Base-by-base conservation (phyloP, 441 rosid species). In the Isatis lusitanica region DNA sequence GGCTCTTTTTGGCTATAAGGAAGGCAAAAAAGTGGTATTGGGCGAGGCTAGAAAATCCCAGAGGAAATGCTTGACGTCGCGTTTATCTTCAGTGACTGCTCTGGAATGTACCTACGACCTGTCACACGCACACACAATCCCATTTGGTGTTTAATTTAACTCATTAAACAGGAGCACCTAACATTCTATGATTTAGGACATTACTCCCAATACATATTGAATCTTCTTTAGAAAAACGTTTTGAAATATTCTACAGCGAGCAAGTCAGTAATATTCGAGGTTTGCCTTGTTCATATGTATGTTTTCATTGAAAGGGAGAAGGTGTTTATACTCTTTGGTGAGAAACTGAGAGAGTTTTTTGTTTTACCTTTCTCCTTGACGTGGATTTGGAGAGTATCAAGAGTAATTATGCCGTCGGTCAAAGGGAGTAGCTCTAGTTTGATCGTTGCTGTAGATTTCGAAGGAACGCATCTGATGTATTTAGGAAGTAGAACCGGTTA, bases 361-460 rank as follows among this genome's bases (percentile, higher is more conserved):
- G 17, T 3, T 18, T 52, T 82, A 96, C 99, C 99, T 96, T 88
- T 96, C 82, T 96, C 99, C 82, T 86, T 93, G 38, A 85, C 97
- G 78, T 87, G 89, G 80, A 96, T 85, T 80, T 86, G 97, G 69
- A 93, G 82, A 15, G 97, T 90, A 68, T 96, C 94, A 63, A 96
- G 89, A 4, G 94, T 90, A 67, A 96, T 93, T 75, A 89, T 93
- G 77, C 99, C 99, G 65, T 93, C 99, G 15, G 97, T 93, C 91
- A 93, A 74, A 6, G 98, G 99, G 73, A 96, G 97, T 33, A 96
- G 79, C 87, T 93, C 98, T 43, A 96, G 86, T 80, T 93, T 96
- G 78, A 96, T 85, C 33, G 98, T 93, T 28, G 93, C 94, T 6
- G 88, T 90, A 8, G 97, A 91, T 68, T 85, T 96, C 56, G 97